Conservation (phyloP, 1,284 basidiomycete species). For the Boletus sp. region DNA sequence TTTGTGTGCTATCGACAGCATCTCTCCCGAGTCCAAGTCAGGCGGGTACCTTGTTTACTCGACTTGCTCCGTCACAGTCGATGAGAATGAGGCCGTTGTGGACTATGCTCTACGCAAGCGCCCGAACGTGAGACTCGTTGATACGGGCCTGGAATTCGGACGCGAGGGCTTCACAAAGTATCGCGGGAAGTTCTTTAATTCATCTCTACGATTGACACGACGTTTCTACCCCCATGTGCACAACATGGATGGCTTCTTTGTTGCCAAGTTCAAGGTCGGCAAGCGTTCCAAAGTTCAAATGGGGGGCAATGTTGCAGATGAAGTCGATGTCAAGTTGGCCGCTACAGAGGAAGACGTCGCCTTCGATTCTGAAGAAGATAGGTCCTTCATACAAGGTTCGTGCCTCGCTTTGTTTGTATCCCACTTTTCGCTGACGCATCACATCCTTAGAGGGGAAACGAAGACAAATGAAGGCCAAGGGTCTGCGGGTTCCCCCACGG, state of each 20-base stretch:
- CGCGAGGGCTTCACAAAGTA: constrained; percentile 88
- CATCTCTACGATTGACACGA: constrained; percentile 78
- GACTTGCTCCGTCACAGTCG: constrained; percentile 96
- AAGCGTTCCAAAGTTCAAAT: constrained; percentile 58
- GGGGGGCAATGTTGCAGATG: constrained; percentile 36
- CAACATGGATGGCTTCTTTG: constrained; percentile 98
- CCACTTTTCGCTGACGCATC: constrained; percentile 7
- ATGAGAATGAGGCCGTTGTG: constrained; percentile 98
- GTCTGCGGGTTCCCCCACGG: constrained; percentile 59
- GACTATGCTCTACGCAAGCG: constrained; percentile 98
- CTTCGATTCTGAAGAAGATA: constrained; percentile 73
- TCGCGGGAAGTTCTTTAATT: constrained; percentile 86
- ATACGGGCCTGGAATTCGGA: constrained; percentile 92
- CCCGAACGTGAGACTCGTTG: constrained; percentile 92
- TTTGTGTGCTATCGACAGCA: constrained; percentile 96
- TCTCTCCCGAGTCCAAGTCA: constrained; percentile 83
- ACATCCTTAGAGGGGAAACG: constrained; percentile 57
- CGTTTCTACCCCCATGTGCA: constrained; percentile 89
- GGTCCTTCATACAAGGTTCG: constrained; percentile 64
- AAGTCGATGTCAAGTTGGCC: constrained; percentile 15
- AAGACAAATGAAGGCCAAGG: constrained; percentile 70
- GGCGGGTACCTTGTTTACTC: constrained; percentile 98
- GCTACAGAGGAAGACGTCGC: constrained; percentile 34
- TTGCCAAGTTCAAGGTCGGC: constrained; percentile 96
- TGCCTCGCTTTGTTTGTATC: constrained; percentile 16